phyloP scores from a whole-genome alignment of 2,329 filamentous ascomycete species.

The Zalaria obscura region DNA sequence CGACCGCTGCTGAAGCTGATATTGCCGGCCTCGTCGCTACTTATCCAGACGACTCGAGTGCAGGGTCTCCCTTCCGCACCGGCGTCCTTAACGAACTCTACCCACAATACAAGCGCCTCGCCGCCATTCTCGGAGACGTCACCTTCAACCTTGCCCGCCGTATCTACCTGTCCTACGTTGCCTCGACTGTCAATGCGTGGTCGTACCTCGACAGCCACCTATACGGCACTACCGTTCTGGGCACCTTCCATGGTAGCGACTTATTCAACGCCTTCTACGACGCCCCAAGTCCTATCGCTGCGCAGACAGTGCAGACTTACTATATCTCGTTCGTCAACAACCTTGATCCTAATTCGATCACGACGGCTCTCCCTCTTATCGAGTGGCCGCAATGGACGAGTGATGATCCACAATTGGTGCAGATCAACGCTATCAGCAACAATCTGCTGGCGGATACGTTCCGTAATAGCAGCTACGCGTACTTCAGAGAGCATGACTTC shows the following conservation, averaged over 20 bases:
- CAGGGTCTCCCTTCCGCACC: slow-evolving; percentile 61
- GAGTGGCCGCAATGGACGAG: slow-evolving; percentile 43
- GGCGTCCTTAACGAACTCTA: slow-evolving; percentile 55
- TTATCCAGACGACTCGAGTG: slow-evolving; percentile 42
- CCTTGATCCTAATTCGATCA: slow-evolving; percentile 51
- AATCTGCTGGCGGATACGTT: slow-evolving; percentile 27
- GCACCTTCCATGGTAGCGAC: slow-evolving; percentile 63
- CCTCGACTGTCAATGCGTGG: slow-evolving; percentile 47
- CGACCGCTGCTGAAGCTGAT: slow-evolving; percentile 29
- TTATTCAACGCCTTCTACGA: slow-evolving; percentile 56
- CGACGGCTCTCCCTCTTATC: slow-evolving; percentile 18
- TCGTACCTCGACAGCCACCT: slow-evolving; percentile 63
- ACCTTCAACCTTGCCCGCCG: slow-evolving; percentile 61
- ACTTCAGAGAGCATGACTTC: neutral
- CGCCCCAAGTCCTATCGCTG: slow-evolving; percentile 22
- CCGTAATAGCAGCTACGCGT: neutral
- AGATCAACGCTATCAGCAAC: slow-evolving; percentile 27
- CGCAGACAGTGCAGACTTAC: slow-evolving; percentile 45
- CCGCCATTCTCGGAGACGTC: slow-evolving; percentile 61
- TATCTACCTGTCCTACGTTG: slow-evolving; percentile 39
- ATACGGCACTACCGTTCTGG: slow-evolving; percentile 56
- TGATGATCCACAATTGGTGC: slow-evolving; percentile 33
- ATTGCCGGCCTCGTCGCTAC: slow-evolving; percentile 44
- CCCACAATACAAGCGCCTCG: slow-evolving; percentile 63
- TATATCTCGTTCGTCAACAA: slow-evolving; percentile 61